Base-by-base conservation (phyloP, 352 stramenopile species). In the Plasmopara viticola region DNA sequence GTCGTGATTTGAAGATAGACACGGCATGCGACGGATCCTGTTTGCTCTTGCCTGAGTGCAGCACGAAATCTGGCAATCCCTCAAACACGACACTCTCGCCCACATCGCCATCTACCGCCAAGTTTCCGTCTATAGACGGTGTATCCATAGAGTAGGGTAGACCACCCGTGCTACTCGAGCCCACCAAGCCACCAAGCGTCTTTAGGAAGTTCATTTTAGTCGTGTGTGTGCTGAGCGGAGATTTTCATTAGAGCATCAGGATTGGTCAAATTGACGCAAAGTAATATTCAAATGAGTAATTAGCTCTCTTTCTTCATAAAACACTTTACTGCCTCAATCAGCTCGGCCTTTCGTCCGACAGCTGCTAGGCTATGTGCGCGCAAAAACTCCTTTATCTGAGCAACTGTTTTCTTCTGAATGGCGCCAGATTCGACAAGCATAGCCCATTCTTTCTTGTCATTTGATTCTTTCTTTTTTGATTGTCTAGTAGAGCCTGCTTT, bases 1-100 rank as follows among this genome's bases (percentile, higher is more conserved):
- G 93, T 25, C 82, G 81, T 6, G 84, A 95, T 56, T 97, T 95
- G 68, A 98, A 98, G 58, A 98, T 89, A 34, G 86, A 95, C 30
- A 97, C 93, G 34, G 62, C 53, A 20, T 74, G 66, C 9, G 66
- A 62, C 14, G 76, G 69, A 51, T 96, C 89, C 9, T 78, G 74
- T 66, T 95, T 96, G 62, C 70, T 80, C 52, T 82, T 79, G 33
- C 90, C 93, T 15, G 84, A 69, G 59, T 96, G 81, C 45, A 98
- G 72, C 43, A 84, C 62, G 56, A 94, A 94, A 55, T 91, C 81
- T 43, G 77, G 77, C 49, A 90, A 59, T 44, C 65, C 58, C 45
- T 87, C 73, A 46, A 80, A 84, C 30, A 78, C 68, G 44, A 78
- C 68, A 51, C 62, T 72, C 34, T 68, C 68, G 30, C 61, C 70